Conservation (phyloP, 176 grass and related monocot genomes). For the Saccharum officinarum region DNA sequence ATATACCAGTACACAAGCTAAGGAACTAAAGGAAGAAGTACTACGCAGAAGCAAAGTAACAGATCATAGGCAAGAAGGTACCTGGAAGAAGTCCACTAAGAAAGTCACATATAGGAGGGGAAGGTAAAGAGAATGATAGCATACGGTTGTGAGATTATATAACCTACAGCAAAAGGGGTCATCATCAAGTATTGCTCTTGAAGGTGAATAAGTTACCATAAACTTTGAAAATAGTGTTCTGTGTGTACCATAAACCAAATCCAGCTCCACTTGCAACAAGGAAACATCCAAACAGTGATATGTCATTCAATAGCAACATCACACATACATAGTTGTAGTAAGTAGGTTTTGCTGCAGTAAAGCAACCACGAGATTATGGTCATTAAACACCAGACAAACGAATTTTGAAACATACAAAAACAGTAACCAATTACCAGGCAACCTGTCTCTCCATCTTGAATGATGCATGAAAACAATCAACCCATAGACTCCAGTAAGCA, state of each 20-base stretch:
- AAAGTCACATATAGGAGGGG: slow-evolving; percentile 91
- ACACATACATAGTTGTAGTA: slow-evolving; percentile 92
- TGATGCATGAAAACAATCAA: slow-evolving; percentile 92
- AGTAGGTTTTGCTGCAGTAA: slow-evolving; percentile 87
- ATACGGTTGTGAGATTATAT: slow-evolving; percentile 78
- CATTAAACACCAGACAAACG: slow-evolving; percentile 21
- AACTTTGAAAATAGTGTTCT: neutral
- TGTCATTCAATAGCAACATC: slow-evolving; percentile 74
- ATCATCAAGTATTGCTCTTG: slow-evolving; percentile 28
- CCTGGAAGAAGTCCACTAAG: slow-evolving; percentile 98
- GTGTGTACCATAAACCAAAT: slow-evolving; percentile 85
- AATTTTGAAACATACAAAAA: slow-evolving; percentile 8
- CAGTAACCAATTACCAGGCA: slow-evolving; percentile 67
- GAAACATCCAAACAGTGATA: slow-evolving; percentile 81
- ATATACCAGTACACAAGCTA: neutral
- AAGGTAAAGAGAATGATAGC: slow-evolving; percentile 97
- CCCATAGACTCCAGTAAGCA: slow-evolving; percentile 89
- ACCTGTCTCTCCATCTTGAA: slow-evolving; percentile 91
- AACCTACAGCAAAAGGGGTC: slow-evolving; percentile 53
- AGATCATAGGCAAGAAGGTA: slow-evolving; percentile 31
- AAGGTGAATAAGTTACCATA: slow-evolving; percentile 27
- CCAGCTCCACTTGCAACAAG: slow-evolving; percentile 72
- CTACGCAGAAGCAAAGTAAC: neutral
- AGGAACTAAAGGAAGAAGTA: neutral
- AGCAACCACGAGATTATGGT: slow-evolving; percentile 15